Evolutionary conservation across 495 filamentous ascomycete genomes (phyloP), one percentile per base, ranked within the genome.

Genomic region (Aspergillus affinis): DNA sequence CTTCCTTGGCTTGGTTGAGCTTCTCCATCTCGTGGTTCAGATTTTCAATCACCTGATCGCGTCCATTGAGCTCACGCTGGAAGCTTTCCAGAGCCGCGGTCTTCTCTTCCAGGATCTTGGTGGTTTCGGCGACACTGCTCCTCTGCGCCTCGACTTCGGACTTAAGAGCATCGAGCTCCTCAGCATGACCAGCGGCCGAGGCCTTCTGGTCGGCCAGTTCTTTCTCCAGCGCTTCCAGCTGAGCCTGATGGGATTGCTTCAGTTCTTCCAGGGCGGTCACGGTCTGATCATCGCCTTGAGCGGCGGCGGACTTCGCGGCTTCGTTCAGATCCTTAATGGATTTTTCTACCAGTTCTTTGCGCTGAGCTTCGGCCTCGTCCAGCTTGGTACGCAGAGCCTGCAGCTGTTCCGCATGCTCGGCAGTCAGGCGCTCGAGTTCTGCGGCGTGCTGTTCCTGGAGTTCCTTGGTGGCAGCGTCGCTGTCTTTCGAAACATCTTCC

Each of bases 21-120:
- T 74, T 76, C 32, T 76, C 66, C 46, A 80, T 69, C 55, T 82
- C 79, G 4, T 60, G 65, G 19, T 80, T 72, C 29, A 82, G 69
- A 41, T 75, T 73, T 18, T 76, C 75, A 41, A 82, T 68, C 4
- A 79, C 78, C 23, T 76, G 72, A 41, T 74, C 71, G 6, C 74
- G 71, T 7, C 77, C 77, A 51, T 76, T 73, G 30, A 80, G 63
- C 51, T 80, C 78, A 8, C 69, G 68, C 12, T 68, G 59, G 19
- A 80, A 64, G 19, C 61, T 61, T 4, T 81, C 74, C 29, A 82
- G 61, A 26, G 72, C 68, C 48, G 67, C 30, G 3, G 71, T 78
- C 21, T 81, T 75, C 48, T 78, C 74, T 19, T 75, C 57, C 4
- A 67, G 48, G 44, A 47, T 57, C 27, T 75, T 63, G 21, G 67